Percentiles rank a stretch among this genome's conserved stretches.
These are phyloP conservation scores for Tetracladium setigerum DNA, from an alignment of 495 filamentous ascomycete species.

Conservation along the genomic window DNA sequence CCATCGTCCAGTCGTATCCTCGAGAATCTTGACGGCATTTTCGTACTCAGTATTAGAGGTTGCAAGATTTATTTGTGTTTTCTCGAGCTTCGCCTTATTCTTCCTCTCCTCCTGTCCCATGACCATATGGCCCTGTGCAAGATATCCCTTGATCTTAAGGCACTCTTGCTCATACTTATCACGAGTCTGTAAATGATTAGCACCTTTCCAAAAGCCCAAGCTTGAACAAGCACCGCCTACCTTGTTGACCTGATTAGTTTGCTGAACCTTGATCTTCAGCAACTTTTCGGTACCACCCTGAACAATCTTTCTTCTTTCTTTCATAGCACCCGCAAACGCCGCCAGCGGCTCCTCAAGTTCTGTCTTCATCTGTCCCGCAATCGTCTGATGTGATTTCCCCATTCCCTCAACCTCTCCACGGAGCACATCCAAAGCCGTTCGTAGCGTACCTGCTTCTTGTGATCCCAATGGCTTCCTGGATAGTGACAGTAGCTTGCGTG, in stretches of 20 bases:
- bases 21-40: constrained; percentile 80
- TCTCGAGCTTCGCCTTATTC: constrained; percentile 98
- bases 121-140: constrained; percentile 99
- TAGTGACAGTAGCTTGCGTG: constrained; percentile 81
- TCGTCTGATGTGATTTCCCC: constrained; percentile 84
- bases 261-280: constrained; percentile 84
- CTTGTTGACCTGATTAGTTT: constrained; percentile 89
- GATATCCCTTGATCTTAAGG: constrained; percentile 94
- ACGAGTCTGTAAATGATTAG: constrained; percentile 53
- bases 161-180: constrained; percentile 97
- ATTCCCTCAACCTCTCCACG: constrained; percentile 91
- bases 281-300: constrained; percentile 89
- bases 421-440: constrained; percentile 74
- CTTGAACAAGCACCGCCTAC: constrained; percentile 30
- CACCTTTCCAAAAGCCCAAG: background rate
- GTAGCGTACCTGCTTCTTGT: constrained; percentile 77
- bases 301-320: constrained; percentile 93
- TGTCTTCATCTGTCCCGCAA: constrained; percentile 88
- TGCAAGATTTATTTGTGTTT: constrained; percentile 92
- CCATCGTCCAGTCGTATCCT: constrained; percentile 94
- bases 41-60: constrained; percentile 91
- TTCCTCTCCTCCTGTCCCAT: constrained; percentile 99
- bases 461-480: constrained; percentile 86
- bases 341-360: constrained; percentile 93
- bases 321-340: constrained; percentile 87